Base-by-base conservation (phyloP, 768 basidiomycete species). In the Trichaptum fuscoviolaceum region DNA sequence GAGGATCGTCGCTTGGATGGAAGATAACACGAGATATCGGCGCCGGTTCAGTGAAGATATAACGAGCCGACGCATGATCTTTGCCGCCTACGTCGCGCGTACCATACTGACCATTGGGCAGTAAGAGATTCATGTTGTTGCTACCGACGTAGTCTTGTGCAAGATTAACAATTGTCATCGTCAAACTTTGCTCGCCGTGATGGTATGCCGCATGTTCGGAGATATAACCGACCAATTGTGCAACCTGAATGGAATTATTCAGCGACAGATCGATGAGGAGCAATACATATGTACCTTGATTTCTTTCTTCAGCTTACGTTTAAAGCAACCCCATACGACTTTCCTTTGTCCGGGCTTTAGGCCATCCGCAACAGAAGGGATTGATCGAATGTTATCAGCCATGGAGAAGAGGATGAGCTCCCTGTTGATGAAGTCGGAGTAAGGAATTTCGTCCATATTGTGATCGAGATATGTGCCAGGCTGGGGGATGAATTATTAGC, bases 331-430 rank as follows among this genome's bases (percentile, higher is more conserved):
- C 88, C 95, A 99, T 35, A 99, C 85, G 58, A 99, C 93, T 75
- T 99, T 99, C 52, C 97, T 84, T 73, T 99, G 97, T 75, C 95
- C 96, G 57, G 97, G 96, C 77, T 99, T 99, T 66, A 99, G 81
- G 59, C 97, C 97, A 74, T 99, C 97, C 15, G 88, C 87, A 18
- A 93, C 85, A 0, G 91, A 97, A 1, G 97, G 97, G 70, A 99
- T 99, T 4, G 97, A 99, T 65, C 97, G 95, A 69, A 97, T 86
- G 73, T 99, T 99, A 74, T 99, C 97, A 4, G 97, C 97, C 94
- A 99, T 98, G 1, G 97, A 99, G 84, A 98, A 99, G 27, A 98
- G 83, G 67, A 99, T 98, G 60, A 99, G 79, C 74, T 99, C 97
- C 77, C 88, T 93, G 82, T 99, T 98, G 80, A 99, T 96, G 75